Evolutionary conservation across 306 rosid genomes (phyloP).

Genomic region (Carpinus viminea): DNA sequence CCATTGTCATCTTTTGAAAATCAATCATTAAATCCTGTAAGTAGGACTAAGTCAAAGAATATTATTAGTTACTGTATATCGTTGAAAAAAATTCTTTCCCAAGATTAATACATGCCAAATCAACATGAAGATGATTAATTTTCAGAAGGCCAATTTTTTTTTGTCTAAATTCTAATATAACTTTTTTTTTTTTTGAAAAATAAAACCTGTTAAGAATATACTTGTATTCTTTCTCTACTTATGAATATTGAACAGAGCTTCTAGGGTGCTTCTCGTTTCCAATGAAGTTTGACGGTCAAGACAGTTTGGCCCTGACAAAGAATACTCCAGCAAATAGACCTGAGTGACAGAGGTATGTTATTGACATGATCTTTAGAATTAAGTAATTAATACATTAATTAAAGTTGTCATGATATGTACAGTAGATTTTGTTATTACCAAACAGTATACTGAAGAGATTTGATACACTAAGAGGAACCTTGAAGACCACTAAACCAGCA

Average conservation of each 20-base stretch:
- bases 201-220: not conserved
- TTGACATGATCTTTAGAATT: not conserved
- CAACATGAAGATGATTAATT: not conserved
- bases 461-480: conserved; percentile 64
- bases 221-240: no score
- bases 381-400: not conserved
- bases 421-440: conserved; percentile 50
- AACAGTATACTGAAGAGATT: conserved; percentile 78
- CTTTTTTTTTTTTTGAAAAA: not conserved
- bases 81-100: not conserved
- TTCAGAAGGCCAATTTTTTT: not conserved
- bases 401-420: not conserved
- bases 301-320: conserved; percentile 84
- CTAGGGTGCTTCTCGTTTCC: not conserved
- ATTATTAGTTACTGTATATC: no score
- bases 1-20: no score
- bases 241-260: not conserved
- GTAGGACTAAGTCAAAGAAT: no score
- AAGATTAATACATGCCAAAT: not conserved
- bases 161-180: no score
- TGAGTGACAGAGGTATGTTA: conserved; percentile 32
- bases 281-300: conserved; percentile 22
- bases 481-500: conserved; percentile 76
- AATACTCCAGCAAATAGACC: conserved; percentile 89
- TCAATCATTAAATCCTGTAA: no score